Evolutionary conservation across 2,329 filamentous ascomycete species (phyloP).

Genomic region (Escovopsis sp.): DNA sequence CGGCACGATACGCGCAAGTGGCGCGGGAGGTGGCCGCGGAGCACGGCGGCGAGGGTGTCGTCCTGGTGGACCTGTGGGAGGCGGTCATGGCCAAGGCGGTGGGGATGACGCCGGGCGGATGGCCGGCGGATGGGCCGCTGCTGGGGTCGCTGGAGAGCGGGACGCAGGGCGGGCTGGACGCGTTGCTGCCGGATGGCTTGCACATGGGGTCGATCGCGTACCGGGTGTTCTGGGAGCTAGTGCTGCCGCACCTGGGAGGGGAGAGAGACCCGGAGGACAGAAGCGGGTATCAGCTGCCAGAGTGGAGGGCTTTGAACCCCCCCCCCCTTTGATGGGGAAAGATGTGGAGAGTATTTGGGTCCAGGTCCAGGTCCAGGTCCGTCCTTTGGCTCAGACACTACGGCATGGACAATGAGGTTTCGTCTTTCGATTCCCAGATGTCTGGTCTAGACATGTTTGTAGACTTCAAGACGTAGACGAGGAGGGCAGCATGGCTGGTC

Average conservation of each 20-base stretch:
- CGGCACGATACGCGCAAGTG: slow-evolving; percentile 41
- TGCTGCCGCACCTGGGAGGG: slow-evolving; percentile 32
- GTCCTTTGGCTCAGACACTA: too few relatives aligned
- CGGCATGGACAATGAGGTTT: too few relatives aligned
- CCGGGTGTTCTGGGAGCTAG: slow-evolving; percentile 31
- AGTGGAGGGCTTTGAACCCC: slow-evolving; percentile 8
- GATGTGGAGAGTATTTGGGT: too few relatives aligned
- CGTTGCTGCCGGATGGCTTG: slow-evolving; percentile 40
- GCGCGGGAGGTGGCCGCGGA: slow-evolving; percentile 53
- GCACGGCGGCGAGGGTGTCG: slow-evolving; percentile 44
- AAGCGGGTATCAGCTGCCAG: slow-evolving; percentile 29
- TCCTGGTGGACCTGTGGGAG: slow-evolving; percentile 66
- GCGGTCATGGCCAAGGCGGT: slow-evolving; percentile 58
- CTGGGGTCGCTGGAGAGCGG: slow-evolving; percentile 36
- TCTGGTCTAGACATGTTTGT: too few relatives aligned
- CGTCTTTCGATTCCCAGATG: too few relatives aligned
- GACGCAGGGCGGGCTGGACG: slow-evolving; percentile 32
- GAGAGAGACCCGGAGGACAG: slow-evolving; percentile 25
- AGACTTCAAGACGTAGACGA: too few relatives aligned
- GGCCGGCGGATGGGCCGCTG: slow-evolving; percentile 30
- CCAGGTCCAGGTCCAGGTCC: too few relatives aligned
- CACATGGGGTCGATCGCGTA: slow-evolving; percentile 42
- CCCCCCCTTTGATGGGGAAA: too few relatives aligned
- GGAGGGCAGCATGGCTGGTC: too few relatives aligned
- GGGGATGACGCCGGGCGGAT: slow-evolving; percentile 40